These are phyloP conservation scores for Colletotrichum sp. DNA, from an alignment of 2,329 filamentous ascomycete genomes.

Conservation along the genomic window DNA sequence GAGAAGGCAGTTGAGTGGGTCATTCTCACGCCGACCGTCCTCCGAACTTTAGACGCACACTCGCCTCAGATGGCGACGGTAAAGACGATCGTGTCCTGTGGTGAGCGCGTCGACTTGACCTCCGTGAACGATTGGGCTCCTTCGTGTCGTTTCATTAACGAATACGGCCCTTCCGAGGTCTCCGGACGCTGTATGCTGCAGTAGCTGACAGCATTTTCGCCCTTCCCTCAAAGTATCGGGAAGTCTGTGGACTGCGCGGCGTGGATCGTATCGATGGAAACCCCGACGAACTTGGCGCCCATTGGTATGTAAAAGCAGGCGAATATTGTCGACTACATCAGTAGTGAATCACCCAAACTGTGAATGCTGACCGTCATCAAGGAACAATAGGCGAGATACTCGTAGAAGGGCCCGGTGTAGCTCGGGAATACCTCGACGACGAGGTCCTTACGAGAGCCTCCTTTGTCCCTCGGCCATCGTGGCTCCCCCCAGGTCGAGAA, in stretches of 20 bases:
- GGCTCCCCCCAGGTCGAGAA: background rate
- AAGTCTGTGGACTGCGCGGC: background rate
- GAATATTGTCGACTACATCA: background rate
- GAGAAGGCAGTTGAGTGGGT: background rate
- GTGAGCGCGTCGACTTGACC: background rate
- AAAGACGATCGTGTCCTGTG: background rate
- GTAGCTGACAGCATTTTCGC: background rate
- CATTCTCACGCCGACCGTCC: background rate
- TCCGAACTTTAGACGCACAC: background rate
- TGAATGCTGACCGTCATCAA: background rate
- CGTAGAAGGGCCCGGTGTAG: background rate
- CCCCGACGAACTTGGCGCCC: constrained; percentile 23
- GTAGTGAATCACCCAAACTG: background rate
- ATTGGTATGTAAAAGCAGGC: background rate
- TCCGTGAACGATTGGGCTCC: background rate
- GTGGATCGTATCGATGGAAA: background rate
- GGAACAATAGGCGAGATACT: background rate
- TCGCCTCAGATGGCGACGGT: background rate
- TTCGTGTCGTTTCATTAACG: background rate
- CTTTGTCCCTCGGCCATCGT: background rate
- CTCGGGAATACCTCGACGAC: background rate
- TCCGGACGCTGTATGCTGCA: background rate
- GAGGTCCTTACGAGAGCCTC: background rate
- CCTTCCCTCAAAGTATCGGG: background rate
- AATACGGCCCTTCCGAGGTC: background rate